These are phyloP conservation scores for Gossypium bickii DNA, from an alignment of 345 rosid species.

Conservation along the genomic window DNA sequence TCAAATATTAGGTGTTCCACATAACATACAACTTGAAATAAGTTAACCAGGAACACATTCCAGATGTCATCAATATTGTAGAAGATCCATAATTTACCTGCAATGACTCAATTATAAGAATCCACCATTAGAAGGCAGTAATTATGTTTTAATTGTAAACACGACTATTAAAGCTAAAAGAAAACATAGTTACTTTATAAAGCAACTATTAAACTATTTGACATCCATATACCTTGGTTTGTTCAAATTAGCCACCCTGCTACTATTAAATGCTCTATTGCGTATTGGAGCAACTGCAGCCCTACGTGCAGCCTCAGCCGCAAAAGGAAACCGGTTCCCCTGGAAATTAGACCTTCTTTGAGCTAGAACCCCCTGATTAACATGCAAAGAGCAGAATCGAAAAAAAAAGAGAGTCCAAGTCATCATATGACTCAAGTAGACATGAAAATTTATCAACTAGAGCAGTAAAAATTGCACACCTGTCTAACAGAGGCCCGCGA, in stretches of 20 bases:
- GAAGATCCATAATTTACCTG: slow-evolving; percentile 46
- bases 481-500: slow-evolving; percentile 73
- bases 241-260: slow-evolving; percentile 33
- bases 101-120: slow-evolving; percentile 15
- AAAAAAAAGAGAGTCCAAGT: neutral
- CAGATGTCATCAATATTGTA: slow-evolving; percentile 27
- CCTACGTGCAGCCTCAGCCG: slow-evolving; percentile 50
- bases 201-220: neutral
- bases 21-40: slow-evolving; percentile 23
- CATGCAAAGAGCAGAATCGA: slow-evolving; percentile 12
- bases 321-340: slow-evolving; percentile 55
- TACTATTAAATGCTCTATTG: slow-evolving; percentile 46
- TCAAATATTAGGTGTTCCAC: slow-evolving; percentile 19
- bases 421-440: neutral
- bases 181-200: neutral
- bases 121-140: neutral
- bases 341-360: slow-evolving; percentile 67
- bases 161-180: neutral
- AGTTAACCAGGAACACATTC: slow-evolving; percentile 29
- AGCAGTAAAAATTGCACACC: slow-evolving; percentile 32
- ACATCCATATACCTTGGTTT: slow-evolving; percentile 56
- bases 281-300: slow-evolving; percentile 45
- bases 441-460: neutral
- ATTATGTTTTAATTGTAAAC: neutral
- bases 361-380: slow-evolving; percentile 67